Conservation (phyloP, 495 filamentous ascomycete genomes). For the Cudoniella acicularis region DNA sequence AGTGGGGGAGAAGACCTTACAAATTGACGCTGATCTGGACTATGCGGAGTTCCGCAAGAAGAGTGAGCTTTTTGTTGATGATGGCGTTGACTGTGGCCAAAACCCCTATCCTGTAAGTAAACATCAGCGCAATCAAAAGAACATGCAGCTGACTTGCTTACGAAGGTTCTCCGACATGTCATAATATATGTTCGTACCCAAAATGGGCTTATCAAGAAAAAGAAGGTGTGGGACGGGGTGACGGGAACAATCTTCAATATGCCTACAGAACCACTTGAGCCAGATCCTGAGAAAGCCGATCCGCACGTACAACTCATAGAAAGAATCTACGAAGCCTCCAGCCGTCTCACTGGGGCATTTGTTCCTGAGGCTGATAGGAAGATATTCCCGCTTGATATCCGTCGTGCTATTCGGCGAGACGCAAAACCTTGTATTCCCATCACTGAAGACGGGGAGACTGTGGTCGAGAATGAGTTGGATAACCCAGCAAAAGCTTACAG, state of each 20-base stretch:
- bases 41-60: slow-evolving; percentile 9
- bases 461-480: slow-evolving; percentile 3
- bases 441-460: not conserved
- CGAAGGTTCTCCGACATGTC: slow-evolving; percentile 10
- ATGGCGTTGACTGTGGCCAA: slow-evolving; percentile 24
- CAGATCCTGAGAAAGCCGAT: not conserved
- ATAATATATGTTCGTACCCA: slow-evolving; percentile 5
- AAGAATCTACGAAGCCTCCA: slow-evolving; percentile 7
- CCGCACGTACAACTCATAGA: not conserved
- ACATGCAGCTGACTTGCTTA: no score
- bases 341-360: slow-evolving; percentile 8
- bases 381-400: slow-evolving; percentile 20
- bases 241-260: slow-evolving; percentile 26
- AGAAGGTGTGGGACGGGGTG: slow-evolving; percentile 22
- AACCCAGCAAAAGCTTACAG: not conserved
- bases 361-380: not conserved
- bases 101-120: slow-evolving; percentile 19
- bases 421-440: not conserved
- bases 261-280: slow-evolving; percentile 12
- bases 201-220: slow-evolving; percentile 10
- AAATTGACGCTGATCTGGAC: slow-evolving; percentile 2
- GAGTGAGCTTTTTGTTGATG: slow-evolving; percentile 9
- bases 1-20: slow-evolving; percentile 18
- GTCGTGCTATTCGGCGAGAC: slow-evolving; percentile 1
- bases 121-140: not conserved